These are phyloP conservation scores for Aspergillaceae sp. DNA, from an alignment of 2,329 filamentous ascomycete genomes.

Conservation along the genomic window DNA sequence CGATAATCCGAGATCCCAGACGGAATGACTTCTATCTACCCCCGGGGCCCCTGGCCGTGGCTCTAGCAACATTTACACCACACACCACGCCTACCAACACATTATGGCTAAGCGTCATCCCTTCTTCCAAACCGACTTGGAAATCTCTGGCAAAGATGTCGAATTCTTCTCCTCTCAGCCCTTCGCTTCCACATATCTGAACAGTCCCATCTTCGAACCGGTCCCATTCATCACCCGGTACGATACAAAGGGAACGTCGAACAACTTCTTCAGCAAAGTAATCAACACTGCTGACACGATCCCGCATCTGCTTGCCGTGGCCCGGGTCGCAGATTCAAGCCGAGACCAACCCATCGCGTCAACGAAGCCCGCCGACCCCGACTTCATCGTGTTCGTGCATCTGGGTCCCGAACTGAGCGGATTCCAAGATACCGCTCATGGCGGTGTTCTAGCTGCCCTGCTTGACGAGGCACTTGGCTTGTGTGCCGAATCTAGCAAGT, in stretches of 20 bases:
- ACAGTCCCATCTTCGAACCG: slow-evolving; percentile 1
- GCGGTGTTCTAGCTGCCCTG: slow-evolving; percentile 12
- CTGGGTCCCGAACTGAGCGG: slow-evolving; percentile 9
- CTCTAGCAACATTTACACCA: not conserved
- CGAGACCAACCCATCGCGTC: not conserved
- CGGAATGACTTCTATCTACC: too few species aligned
- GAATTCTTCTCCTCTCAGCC: slow-evolving; percentile 3
- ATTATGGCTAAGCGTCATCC: slow-evolving; percentile 1
- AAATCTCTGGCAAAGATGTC: slow-evolving; percentile 2
- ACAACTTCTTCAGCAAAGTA: slow-evolving; percentile 11
- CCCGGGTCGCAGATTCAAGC: slow-evolving; percentile 2
- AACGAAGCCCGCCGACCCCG: slow-evolving; percentile 2
- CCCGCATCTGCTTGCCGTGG: slow-evolving; percentile 8
- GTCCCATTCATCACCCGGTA: slow-evolving; percentile 9
- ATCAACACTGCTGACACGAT: slow-evolving; percentile 13
- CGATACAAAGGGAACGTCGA: slow-evolving; percentile 6
- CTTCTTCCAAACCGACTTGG: slow-evolving; percentile 3
- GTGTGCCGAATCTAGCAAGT: slow-evolving; percentile 6
- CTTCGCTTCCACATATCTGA: slow-evolving; percentile 1
- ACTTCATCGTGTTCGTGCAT: slow-evolving; percentile 8
- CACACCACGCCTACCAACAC: not conserved
- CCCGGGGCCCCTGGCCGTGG: not conserved
- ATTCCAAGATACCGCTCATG: slow-evolving; percentile 8
- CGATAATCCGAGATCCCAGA: too few species aligned
- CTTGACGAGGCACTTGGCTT: slow-evolving; percentile 11